Conservation (phyloP, 2,329 filamentous ascomycete genomes). For the Stachybotrys chlorohalonatus region DNA sequence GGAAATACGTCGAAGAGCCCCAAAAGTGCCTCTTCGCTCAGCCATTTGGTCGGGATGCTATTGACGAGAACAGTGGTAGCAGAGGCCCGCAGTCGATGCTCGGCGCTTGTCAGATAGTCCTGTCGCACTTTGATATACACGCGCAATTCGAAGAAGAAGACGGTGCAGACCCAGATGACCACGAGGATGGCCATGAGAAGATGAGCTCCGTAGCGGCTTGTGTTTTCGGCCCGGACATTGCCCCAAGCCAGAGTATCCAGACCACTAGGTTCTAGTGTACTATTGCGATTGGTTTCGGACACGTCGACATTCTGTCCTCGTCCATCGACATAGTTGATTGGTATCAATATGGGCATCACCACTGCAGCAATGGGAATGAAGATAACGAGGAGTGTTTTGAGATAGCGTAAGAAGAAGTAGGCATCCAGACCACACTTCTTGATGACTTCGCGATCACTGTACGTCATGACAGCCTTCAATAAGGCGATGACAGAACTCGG, state of each 20-base stretch:
- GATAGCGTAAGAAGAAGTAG: conserved; percentile 93
- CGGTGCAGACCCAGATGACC: conserved; percentile 74
- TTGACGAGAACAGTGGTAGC: conserved; percentile 93
- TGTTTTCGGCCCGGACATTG: conserved; percentile 62
- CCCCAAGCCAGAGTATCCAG: conserved; percentile 81
- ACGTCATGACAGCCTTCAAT: conserved; percentile 52
- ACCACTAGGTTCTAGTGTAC: conserved; percentile 36
- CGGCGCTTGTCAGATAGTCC: conserved; percentile 86
- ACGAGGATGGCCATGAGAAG: conserved; percentile 69
- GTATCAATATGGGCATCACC: conserved; percentile 77
- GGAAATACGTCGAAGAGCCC: conserved; percentile 93
- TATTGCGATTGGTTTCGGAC: conserved; percentile 22
- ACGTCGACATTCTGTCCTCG: conserved; percentile 44
- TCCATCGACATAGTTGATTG: conserved; percentile 71
- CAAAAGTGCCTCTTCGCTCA: conserved; percentile 69
- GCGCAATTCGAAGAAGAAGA: conserved; percentile 78
- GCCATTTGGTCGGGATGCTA: conserved; percentile 85
- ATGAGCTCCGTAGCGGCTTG: conserved; percentile 73
- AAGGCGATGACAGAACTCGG: conserved; percentile 46
- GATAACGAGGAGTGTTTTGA: conserved; percentile 70
- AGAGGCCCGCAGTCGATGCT: conserved; percentile 86
- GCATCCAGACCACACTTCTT: conserved; percentile 93
- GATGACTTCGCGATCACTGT: conserved; percentile 74
- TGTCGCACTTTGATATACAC: conserved; percentile 91
- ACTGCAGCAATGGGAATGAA: conserved; percentile 75